Conservation (phyloP, 345 rosid genomes). For the Lepidium sativum region DNA sequence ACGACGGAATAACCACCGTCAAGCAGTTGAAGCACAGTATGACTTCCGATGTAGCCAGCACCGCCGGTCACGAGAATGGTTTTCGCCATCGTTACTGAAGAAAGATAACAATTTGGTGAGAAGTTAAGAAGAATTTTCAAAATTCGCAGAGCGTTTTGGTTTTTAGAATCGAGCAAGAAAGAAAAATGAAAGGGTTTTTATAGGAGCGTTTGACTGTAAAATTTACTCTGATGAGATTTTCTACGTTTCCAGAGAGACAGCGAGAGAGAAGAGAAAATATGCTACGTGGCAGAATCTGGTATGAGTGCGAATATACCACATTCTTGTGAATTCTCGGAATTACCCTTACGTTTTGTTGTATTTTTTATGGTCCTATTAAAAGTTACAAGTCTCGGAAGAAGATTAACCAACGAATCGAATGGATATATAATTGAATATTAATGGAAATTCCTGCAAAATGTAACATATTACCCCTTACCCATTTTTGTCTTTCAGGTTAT, state of each 20-base stretch:
- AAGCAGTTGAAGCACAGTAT: conserved; percentile 86
- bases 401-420: not conserved
- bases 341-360: conserved; percentile 6
- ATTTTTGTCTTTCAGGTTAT: not conserved
- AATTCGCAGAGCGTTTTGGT: not conserved
- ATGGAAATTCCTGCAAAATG: no score
- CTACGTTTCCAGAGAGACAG: conserved; percentile 16
- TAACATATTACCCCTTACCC: not conserved
- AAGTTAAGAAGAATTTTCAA: not conserved
- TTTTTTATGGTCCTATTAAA: not conserved
- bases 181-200: conserved; percentile 7
- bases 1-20: conserved; percentile 53
- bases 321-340: not conserved
- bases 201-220: conserved; percentile 12
- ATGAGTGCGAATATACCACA: conserved; percentile 16
- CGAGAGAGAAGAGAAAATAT: not conserved
- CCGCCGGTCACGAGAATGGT: conserved; percentile 83
- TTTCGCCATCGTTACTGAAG: conserved; percentile 26
- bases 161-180: not conserved
- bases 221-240: conserved; percentile 10
- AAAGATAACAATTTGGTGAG: not conserved
- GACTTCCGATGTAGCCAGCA: conserved; percentile 92
- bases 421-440: no score
- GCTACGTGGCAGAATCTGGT: conserved; percentile 16
- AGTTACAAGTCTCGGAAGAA: not conserved